A percentile compares a stretch with the other conserved stretches of the same genome.
Evolutionary conservation across 2,329 filamentous ascomycete species (phyloP).

Genomic region (Venturia oleaginea): DNA sequence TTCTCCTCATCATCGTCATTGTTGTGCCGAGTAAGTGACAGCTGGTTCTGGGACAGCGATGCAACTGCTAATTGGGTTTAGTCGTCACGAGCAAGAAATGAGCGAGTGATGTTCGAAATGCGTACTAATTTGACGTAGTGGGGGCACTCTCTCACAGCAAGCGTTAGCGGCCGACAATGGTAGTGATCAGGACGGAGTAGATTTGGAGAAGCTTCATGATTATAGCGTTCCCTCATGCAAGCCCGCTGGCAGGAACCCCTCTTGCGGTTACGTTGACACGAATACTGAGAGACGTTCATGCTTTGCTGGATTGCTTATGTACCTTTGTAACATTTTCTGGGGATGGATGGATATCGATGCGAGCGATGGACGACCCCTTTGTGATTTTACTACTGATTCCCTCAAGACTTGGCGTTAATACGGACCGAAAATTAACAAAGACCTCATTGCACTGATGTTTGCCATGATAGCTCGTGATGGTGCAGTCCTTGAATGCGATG

Average conservation of each 20-base stretch:
- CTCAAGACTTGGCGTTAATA: conserved; percentile 5
- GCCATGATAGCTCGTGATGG: neutral
- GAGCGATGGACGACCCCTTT: neutral
- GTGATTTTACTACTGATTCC: conserved; percentile 8
- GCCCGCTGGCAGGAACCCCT: neutral
- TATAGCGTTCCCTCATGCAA: conserved; percentile 1
- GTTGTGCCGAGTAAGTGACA: conserved; percentile 70
- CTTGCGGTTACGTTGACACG: conserved; percentile 7
- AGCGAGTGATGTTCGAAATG: neutral
- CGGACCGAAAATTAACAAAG: neutral
- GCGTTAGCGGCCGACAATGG: neutral
- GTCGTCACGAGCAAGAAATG: conserved; percentile 12
- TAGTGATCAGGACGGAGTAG: neutral
- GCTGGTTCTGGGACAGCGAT: conserved; percentile 48
- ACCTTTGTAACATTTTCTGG: conserved; percentile 5
- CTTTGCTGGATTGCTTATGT: conserved; percentile 6
- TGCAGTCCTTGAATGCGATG: neutral
- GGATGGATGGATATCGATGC: neutral
- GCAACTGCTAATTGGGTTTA: conserved; percentile 59
- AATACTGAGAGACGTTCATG: conserved; percentile 1
- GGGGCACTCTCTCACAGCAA: neutral
- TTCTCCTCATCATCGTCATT: conserved; percentile 89
- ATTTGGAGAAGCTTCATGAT: conserved; percentile 2
- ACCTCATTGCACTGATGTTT: neutral
- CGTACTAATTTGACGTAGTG: neutral